Evolutionary conservation across 2,329 filamentous ascomycete species (phyloP).

Genomic region (Ophiostoma perfectum): DNA sequence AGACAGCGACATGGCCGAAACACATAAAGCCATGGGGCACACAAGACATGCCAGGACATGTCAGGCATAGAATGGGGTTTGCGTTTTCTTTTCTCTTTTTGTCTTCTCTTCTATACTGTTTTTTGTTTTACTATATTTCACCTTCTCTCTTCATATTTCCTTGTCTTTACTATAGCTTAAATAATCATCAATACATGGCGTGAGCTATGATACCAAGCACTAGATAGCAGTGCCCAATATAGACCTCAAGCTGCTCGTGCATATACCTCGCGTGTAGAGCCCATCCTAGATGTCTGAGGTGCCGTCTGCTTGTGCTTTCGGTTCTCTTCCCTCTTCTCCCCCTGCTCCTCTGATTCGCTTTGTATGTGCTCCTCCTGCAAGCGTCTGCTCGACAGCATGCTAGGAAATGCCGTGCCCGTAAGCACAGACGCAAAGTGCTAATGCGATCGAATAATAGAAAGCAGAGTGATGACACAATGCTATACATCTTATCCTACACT

Average conservation of each 20-base stretch:
- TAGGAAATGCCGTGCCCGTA: background rate
- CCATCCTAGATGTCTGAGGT: too few species aligned
- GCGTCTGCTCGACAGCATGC: background rate
- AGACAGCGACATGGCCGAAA: background rate
- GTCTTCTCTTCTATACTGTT: background rate
- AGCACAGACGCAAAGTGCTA: background rate
- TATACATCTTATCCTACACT: background rate
- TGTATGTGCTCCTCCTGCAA: background rate
- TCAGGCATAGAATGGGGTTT: slow-evolving; percentile 1
- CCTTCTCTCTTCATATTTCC: background rate
- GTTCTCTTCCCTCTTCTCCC: background rate
- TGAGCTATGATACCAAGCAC: too few species aligned
- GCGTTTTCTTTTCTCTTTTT: background rate
- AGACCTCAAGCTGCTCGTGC: too few species aligned
- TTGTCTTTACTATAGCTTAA: background rate
- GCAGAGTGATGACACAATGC: background rate
- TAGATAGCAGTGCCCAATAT: too few species aligned
- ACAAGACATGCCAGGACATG: background rate
- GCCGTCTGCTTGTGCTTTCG: too few species aligned
- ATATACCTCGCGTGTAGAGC: too few species aligned
- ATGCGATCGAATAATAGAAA: slow-evolving; percentile 7
- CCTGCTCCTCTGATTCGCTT: background rate
- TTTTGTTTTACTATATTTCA: background rate
- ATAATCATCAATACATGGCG: background rate
- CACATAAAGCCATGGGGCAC: background rate